phyloP scores from a whole-genome alignment of 805 yeast genomes.

The Yarrowia sp. region DNA sequence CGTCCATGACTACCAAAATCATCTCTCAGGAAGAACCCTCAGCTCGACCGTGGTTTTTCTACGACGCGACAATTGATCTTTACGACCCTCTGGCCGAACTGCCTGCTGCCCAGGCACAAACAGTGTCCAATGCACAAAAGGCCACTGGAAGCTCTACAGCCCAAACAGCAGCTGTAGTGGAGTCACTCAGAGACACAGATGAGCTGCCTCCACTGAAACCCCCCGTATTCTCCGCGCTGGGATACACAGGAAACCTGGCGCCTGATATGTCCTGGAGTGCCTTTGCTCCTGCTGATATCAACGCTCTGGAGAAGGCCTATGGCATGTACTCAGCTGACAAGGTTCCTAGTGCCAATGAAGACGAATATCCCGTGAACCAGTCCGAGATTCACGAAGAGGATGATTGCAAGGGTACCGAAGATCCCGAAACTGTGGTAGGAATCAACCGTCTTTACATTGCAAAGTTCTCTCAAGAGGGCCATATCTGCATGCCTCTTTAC shows the following conservation, averaged over 20 bases:
- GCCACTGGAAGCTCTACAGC: conserved; percentile 24
- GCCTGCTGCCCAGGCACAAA: conserved; percentile 28
- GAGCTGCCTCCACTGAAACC: conserved; percentile 14
- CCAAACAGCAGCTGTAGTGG: conserved; percentile 7
- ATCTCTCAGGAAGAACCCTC: background rate
- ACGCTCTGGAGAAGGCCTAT: conserved; percentile 32
- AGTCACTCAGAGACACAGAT: background rate
- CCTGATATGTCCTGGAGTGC: conserved; percentile 40
- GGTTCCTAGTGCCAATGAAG: background rate
- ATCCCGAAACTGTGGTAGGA: conserved; percentile 35
- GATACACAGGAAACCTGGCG: conserved; percentile 32
- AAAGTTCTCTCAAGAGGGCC: conserved; percentile 27
- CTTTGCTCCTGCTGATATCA: conserved; percentile 40
- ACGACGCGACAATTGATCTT: conserved; percentile 31
- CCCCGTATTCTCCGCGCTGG: conserved; percentile 32
- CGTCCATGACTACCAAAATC: background rate
- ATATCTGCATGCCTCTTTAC: conserved; percentile 38
- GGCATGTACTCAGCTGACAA: background rate
- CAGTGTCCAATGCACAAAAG: conserved; percentile 12
- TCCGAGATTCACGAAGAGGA: conserved; percentile 25
- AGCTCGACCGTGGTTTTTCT: conserved; percentile 32
- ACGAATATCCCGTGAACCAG: background rate
- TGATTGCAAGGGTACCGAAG: conserved; percentile 8
- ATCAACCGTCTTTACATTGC: conserved; percentile 35
- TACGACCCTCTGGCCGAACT: conserved; percentile 34